These are phyloP conservation scores for Penicillium sp. DNA, from an alignment of 2,329 filamentous ascomycete species.

Conservation along the genomic window DNA sequence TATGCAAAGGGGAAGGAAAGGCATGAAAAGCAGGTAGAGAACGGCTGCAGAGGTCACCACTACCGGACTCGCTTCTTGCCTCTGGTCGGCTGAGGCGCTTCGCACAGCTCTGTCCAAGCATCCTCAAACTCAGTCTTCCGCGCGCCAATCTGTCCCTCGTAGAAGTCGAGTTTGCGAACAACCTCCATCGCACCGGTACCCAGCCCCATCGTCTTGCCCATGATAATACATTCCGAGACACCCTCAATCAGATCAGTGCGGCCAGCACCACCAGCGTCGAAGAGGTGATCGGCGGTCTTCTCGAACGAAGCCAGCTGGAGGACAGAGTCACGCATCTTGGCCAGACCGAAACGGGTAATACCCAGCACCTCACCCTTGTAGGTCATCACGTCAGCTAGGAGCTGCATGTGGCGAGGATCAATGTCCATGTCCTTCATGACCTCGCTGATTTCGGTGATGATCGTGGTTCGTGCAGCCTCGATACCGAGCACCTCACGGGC, in stretches of 20 bases:
- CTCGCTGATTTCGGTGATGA: slow-evolving; percentile 80
- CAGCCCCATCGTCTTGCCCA: slow-evolving; percentile 90
- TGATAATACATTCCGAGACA: slow-evolving; percentile 95
- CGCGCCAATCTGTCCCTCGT: slow-evolving; percentile 58
- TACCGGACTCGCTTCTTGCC: slow-evolving; percentile 20
- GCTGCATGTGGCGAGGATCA: slow-evolving; percentile 95
- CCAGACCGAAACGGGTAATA: slow-evolving; percentile 92
- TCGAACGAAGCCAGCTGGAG: slow-evolving; percentile 95
- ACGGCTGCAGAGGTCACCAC: slow-evolving; percentile 6
- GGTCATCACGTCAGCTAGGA: slow-evolving; percentile 97
- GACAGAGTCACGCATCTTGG: slow-evolving; percentile 94
- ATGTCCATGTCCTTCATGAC: slow-evolving; percentile 97
- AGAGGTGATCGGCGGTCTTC: slow-evolving; percentile 96
- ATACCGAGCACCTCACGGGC: slow-evolving; percentile 85
- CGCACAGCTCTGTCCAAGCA: slow-evolving; percentile 40
- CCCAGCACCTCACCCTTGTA: slow-evolving; percentile 97
- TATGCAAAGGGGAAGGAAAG: neutral
- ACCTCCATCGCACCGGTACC: slow-evolving; percentile 93
- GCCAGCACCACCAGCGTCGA: slow-evolving; percentile 89
- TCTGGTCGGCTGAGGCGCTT: slow-evolving; percentile 18
- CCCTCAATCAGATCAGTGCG: slow-evolving; percentile 92
- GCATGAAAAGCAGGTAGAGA: neutral
- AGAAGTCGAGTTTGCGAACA: slow-evolving; percentile 72
- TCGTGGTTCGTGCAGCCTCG: slow-evolving; percentile 87
- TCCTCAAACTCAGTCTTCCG: slow-evolving; percentile 70